A percentile compares a stretch with the other conserved stretches of the same genome.
These are phyloP conservation scores for Metroxylon sagu DNA, from an alignment of 176 grass and related monocot species.

Conservation along the genomic window DNA sequence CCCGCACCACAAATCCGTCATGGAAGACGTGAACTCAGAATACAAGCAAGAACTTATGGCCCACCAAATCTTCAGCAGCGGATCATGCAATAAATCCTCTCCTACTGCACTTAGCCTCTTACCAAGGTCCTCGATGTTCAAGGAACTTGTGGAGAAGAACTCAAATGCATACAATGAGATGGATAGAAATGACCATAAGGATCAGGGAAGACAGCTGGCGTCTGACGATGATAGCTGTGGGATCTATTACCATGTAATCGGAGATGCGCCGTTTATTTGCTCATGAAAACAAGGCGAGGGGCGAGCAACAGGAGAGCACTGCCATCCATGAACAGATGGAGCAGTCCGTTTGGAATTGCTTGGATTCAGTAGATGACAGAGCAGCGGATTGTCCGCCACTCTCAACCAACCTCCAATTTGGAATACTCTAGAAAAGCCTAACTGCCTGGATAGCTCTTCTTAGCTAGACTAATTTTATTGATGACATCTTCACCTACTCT, in stretches of 20 bases:
- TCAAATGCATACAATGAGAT: too few species aligned
- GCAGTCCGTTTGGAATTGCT: slow-evolving; percentile 2
- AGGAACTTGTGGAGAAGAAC: slow-evolving; percentile 41
- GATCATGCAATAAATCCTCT: slow-evolving; percentile 19
- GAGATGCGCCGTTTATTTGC: neutral
- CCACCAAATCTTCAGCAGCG: slow-evolving; percentile 1
- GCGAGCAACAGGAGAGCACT: neutral
- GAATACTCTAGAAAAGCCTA: too few species aligned
- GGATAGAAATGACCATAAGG: neutral
- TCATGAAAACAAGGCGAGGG: neutral
- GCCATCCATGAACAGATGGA: neutral
- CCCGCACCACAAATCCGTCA: slow-evolving; percentile 10
- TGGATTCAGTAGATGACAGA: too few species aligned
- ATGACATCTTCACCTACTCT: too few species aligned
- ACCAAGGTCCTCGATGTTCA: slow-evolving; percentile 58
- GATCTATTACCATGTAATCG: neutral
- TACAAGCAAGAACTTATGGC: slow-evolving; percentile 10
- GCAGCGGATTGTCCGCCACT: too few species aligned
- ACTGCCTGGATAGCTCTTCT: too few species aligned
- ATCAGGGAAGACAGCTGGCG: neutral
- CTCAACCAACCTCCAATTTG: too few species aligned
- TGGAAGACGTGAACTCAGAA: slow-evolving; percentile 8
- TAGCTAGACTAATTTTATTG: too few species aligned
- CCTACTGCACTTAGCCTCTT: slow-evolving; percentile 55
- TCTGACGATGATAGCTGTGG: neutral